Conservation (phyloP, 495 filamentous ascomycete species). For the Neurospora sp. region DNA sequence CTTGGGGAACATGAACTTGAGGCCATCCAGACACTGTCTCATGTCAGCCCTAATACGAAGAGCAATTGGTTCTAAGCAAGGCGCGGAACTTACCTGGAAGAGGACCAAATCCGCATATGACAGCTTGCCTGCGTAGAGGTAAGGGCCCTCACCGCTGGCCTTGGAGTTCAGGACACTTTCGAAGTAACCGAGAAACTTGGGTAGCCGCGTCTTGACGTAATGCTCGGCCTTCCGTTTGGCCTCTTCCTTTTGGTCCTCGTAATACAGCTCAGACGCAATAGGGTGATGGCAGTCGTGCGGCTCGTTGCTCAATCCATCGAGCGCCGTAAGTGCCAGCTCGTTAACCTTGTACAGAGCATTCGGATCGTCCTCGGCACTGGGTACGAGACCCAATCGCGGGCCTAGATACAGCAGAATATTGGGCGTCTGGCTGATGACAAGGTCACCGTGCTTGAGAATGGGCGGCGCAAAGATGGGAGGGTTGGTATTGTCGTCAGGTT, state of each 20-base stretch:
- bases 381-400: conserved; percentile 40
- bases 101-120: conserved; percentile 62
- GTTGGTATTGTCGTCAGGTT: conserved; percentile 36
- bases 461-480: conserved; percentile 53
- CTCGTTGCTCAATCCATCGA: conserved; percentile 55
- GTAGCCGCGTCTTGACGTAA: conserved; percentile 46
- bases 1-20: conserved; percentile 54
- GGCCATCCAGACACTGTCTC: conserved; percentile 34
- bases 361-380: conserved; percentile 29
- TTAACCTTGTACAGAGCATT: conserved; percentile 42
- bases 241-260: conserved; percentile 59
- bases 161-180: conserved; percentile 48
- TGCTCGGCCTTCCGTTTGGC: conserved; percentile 39
- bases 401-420: conserved; percentile 57
- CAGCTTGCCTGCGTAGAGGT: conserved; percentile 46
- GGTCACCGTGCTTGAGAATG: conserved; percentile 45
- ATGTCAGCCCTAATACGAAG: not conserved
- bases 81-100: conserved; percentile 41
- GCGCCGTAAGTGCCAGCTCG: conserved; percentile 50
- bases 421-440: conserved; percentile 52
- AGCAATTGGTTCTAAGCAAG: not conserved
- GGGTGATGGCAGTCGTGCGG: conserved; percentile 61
- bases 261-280: conserved; percentile 43
- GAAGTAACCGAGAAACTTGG: conserved; percentile 58
- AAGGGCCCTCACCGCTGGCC: conserved; percentile 43